These are phyloP conservation scores for Rauvolfia tetraphylla DNA, from an alignment of 257 asterid genomes.

Conservation along the genomic window DNA sequence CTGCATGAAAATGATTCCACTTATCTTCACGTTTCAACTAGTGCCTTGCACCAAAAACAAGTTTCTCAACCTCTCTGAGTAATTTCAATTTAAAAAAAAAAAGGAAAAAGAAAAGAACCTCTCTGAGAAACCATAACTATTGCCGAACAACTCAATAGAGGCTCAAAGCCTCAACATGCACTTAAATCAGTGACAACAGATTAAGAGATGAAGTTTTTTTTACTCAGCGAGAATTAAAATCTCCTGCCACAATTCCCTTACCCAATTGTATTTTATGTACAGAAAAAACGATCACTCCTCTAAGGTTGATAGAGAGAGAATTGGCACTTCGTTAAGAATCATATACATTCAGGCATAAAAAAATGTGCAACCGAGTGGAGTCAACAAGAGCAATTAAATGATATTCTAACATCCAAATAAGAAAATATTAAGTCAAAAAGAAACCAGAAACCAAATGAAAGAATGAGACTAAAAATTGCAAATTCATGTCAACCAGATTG, in stretches of 20 bases:
- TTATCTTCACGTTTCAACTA: slow-evolving; percentile 16
- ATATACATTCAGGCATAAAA: background rate
- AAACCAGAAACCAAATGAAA: background rate
- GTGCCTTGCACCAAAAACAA: background rate
- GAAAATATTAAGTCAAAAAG: background rate
- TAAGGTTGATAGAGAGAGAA: background rate
- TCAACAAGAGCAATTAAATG: background rate
- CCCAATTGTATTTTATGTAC: background rate
- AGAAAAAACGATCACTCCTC: background rate
- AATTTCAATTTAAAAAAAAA: too few relatives aligned
- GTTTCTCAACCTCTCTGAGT: background rate
- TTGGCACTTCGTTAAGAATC: background rate
- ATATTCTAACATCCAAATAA: background rate
- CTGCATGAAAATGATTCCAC: slow-evolving; percentile 63
- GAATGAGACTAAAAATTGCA: background rate
- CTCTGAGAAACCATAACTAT: too few relatives aligned
- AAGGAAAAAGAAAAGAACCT: too few relatives aligned
- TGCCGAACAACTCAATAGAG: background rate
- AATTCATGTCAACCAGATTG: slow-evolving; percentile 12
- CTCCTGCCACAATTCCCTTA: background rate
- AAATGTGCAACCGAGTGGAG: background rate
- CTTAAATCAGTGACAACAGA: background rate
- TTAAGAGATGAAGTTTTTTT: background rate
- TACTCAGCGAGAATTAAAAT: background rate
- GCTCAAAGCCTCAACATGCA: background rate